Base-by-base conservation (phyloP, 495 filamentous ascomycete genomes). In the Neurospora intermedia region DNA sequence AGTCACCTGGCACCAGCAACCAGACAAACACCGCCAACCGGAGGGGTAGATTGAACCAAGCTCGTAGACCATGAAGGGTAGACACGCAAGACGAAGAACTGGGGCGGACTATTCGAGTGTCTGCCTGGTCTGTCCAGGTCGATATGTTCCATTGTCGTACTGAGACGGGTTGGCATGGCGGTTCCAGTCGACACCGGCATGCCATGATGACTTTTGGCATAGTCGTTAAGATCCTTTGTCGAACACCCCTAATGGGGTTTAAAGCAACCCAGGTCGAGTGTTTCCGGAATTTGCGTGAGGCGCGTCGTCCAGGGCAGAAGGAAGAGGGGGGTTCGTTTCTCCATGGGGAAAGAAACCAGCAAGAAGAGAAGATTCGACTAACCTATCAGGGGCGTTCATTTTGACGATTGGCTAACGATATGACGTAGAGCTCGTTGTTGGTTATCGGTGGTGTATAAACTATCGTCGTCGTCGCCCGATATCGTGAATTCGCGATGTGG, bases 351-450 rank as follows among this genome's bases (percentile, higher is more conserved):
- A 40, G 62, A 27, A 74, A 46, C 66, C 73, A 69, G 73, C 15
- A 27, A 72, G 41, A 62, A 76, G 41, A 13, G 23, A 45, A 13
- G 23, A 45, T n/a, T 35, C 16, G 16, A 83, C 86, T 75, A 72
- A 88, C 91, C 91, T 85, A 76, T 93, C 91, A 31, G 91, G 91
- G 3, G 91, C 91, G 80, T 93, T 93, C 90, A 92, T 92, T 27
- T 79, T 87, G 80, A 46, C 23, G 27, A 66, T 18, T 35, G 54
- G 31, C 0, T 66, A 35, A 66, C 6, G 54, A 66, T 66, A 18
- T 1, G 27, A 66, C 48, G 27, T 35, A 66, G 54, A 35, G 13
- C 0, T 41, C 40, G 40, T 11, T 35, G 31, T 7, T 66, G 27
- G 3, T 35, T 23, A 13, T 66, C 54, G 48, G 27, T 38, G 27